A percentile compares a stretch with the other conserved stretches of the same genome.
phyloP scores from a whole-genome alignment of 768 basidiomycete species.

The Suillus plorans region DNA sequence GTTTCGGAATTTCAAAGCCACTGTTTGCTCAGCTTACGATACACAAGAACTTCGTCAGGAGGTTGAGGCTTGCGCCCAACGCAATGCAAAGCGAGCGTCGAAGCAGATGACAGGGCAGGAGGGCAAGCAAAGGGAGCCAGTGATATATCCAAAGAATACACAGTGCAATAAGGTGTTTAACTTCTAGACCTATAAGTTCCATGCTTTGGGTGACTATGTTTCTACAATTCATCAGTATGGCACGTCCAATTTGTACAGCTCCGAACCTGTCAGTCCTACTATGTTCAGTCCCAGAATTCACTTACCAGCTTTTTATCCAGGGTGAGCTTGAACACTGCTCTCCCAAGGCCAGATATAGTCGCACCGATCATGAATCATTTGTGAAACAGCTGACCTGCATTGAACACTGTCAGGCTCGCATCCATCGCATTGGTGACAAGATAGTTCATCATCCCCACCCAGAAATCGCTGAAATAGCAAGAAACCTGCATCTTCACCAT shows the following conservation, averaged over 20 bases:
- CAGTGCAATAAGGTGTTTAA: too few species aligned
- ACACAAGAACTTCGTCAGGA: constrained; percentile 33
- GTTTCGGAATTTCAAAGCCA: constrained; percentile 22
- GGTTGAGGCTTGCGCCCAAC: constrained; percentile 20
- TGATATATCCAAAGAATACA: too few species aligned
- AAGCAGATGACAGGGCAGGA: too few species aligned
- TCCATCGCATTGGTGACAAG: constrained; percentile 1
- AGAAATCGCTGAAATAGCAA: neutral
- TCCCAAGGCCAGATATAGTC: constrained; percentile 2
- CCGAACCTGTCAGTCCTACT: too few species aligned
- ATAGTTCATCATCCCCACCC: neutral
- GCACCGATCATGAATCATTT: constrained; percentile 1
- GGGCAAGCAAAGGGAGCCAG: too few species aligned
- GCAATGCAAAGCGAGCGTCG: neutral
- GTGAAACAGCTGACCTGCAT: constrained; percentile 7
- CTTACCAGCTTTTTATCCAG: constrained; percentile 19
- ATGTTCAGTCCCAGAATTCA: too few species aligned
- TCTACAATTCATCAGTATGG: too few species aligned
- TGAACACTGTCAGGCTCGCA: neutral
- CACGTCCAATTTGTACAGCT: too few species aligned
- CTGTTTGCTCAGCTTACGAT: constrained; percentile 20
- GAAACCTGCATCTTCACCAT: constrained; percentile 12
- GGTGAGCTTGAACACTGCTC: constrained; percentile 32
- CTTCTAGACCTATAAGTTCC: too few species aligned
- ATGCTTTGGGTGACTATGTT: too few species aligned